Evolutionary conservation across 352 stramenopile genomes (phyloP).

Genomic region (Phytophthora megakarya): DNA sequence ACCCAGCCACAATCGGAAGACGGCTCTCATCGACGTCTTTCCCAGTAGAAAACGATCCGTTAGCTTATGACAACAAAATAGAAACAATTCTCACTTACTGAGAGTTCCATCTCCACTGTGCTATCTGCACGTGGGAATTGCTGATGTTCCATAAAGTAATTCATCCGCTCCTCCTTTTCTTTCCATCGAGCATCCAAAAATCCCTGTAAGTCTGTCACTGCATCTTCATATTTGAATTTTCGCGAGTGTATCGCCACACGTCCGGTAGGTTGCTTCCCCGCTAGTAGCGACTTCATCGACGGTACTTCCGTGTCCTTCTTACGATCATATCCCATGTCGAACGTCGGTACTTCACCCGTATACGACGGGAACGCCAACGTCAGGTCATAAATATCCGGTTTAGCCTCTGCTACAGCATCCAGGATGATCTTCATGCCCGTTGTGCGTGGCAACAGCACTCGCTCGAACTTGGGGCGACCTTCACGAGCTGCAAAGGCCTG

Average conservation of each 20-base stretch:
- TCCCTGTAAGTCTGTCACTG: conserved; percentile 47
- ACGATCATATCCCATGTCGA: conserved; percentile 87
- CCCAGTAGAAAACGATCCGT: conserved; percentile 13
- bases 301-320: conserved; percentile 84
- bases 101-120: conserved; percentile 41
- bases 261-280: conserved; percentile 49
- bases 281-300: conserved; percentile 78
- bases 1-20: conserved; percentile 79
- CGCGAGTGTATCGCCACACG: conserved; percentile 60
- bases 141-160: conserved; percentile 80
- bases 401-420: conserved; percentile 82
- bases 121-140: conserved; percentile 44
- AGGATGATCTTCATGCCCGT: conserved; percentile 93
- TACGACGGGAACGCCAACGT: conserved; percentile 90
- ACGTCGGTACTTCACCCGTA: conserved; percentile 86
- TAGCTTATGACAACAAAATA: neutral
- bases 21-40: conserved; percentile 62
- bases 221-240: conserved; percentile 73
- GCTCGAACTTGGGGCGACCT: conserved; percentile 86
- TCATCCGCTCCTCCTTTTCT: conserved; percentile 76
- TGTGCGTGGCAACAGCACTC: conserved; percentile 91
- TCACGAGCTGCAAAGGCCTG: conserved; percentile 79
- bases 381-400: conserved; percentile 93
- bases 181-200: conserved; percentile 77
- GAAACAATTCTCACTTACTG: conserved; percentile 32